These are phyloP conservation scores for Pseudoscleropodium purum DNA, from an alignment of 225 moss, liverwort and hornwort genomes.

Conservation along the genomic window DNA sequence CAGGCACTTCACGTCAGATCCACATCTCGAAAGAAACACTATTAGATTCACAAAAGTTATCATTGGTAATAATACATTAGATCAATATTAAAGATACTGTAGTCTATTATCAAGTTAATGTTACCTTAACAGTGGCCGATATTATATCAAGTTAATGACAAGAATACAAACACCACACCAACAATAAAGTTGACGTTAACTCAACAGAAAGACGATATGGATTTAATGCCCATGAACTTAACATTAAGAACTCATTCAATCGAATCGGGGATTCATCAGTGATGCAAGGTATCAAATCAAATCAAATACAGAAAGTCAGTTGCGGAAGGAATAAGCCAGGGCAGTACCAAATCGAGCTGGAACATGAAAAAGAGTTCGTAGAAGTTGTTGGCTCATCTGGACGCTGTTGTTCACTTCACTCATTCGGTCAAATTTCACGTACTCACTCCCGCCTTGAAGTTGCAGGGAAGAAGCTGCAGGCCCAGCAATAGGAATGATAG, in stretches of 20 bases:
- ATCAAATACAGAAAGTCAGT: background rate
- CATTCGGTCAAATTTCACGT: constrained; percentile 35
- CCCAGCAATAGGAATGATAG: constrained; percentile 58
- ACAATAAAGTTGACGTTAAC: no score
- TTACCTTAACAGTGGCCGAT: no score
- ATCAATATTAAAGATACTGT: background rate
- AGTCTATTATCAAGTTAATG: background rate
- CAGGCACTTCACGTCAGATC: background rate
- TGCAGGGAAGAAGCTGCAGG: constrained; percentile 13
- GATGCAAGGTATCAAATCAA: background rate
- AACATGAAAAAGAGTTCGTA: constrained; percentile 25
- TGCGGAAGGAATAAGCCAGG: background rate
- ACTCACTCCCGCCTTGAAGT: constrained; percentile 19
- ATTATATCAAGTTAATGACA: background rate
- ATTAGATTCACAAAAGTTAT: background rate
- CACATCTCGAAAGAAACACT: background rate
- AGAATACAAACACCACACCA: background rate
- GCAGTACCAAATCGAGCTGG: constrained; percentile 67
- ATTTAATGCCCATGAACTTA: background rate
- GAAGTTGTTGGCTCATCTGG: constrained; percentile 68
- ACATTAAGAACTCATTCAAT: background rate
- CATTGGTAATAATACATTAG: background rate
- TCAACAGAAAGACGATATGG: background rate
- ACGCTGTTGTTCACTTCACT: constrained; percentile 49
- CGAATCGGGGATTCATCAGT: background rate